Base-by-base conservation (phyloP, 1,284 basidiomycete genomes). In the Cutaneotrichosporon spelunceum region DNA sequence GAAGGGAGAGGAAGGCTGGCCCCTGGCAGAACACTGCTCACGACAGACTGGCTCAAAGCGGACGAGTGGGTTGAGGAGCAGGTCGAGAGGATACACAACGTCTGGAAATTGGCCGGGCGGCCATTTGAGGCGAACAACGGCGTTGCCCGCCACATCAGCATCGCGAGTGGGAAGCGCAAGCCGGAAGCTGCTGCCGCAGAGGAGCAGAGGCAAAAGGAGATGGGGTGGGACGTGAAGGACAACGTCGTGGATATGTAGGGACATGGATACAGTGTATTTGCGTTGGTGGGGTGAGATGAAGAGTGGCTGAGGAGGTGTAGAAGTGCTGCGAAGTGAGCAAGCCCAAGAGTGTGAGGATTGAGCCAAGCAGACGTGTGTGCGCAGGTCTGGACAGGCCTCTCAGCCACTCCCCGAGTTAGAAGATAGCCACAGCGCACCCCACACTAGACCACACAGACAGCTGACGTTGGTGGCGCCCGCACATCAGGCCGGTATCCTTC, bases 51-150 rank as follows among this genome's bases (percentile, higher is more conserved):
- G 77, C 62, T 70, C 47, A 80, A 80, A 64, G 59, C 69, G 24
- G 74, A 78, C 67, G 72, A 75, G 39, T 79, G 78, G 79, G 70
- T 79, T 0, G 11, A 47, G 19, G 67, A 77, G 48, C 73, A 78
- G 65, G 71, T 72, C 42, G 45, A 63, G 4, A 64, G 71, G 3
- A 65, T 80, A 29, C 57, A 69, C 26, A 39, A 69, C 13, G 59
- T 78, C 30, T 80, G 79, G 79, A 42, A 62, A 19, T 61, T 69
- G 7, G 72, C 71, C 8, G 70, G 68, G 19, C 60, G 72, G 39
- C 70, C 70, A 33, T 80, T 75, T 56, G 63, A 69, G 16, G 58
- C 62, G 27, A 72, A 74, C 26, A 65, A 73, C 50, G 79, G 77
- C 13, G 65, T 79, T 1, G 61, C 72, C 8, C 70, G 73, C 3